phyloP scores from a whole-genome alignment of 148 eudicot genomes.

The Persicaria maculosa region DNA sequence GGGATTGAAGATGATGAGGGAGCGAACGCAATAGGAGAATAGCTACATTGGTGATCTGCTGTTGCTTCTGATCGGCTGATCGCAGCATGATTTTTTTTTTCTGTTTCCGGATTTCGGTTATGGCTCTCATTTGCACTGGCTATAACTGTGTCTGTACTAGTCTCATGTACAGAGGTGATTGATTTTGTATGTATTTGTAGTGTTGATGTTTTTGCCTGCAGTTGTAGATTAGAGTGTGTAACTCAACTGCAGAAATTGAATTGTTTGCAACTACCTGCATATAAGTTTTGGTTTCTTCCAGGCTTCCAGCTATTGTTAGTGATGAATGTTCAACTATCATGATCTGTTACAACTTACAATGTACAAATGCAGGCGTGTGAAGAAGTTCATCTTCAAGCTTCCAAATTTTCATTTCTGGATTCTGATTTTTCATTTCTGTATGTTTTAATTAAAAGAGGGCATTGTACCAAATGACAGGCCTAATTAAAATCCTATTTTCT shows the following conservation, averaged over 20 bases:
- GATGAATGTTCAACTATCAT: too few species aligned
- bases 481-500: too few species aligned
- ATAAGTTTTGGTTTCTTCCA: neutral
- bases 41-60: neutral
- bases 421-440: too few species aligned
- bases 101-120: neutral
- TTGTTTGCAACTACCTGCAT: neutral
- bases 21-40: constrained; percentile 24
- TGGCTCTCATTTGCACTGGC: neutral
- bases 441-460: too few species aligned
- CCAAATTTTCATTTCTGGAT: neutral
- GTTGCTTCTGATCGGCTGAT: neutral
- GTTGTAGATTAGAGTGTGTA: neutral
- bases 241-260: neutral
- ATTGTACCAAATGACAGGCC: too few species aligned
- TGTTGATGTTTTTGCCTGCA: constrained; percentile 1
- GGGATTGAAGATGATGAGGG: constrained; percentile 50
- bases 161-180: neutral
- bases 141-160: neutral
- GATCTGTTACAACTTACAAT: neutral
- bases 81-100: neutral
- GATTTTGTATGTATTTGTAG: constrained; percentile 5
- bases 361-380: neutral
- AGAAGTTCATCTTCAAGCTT: neutral
- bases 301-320: neutral